Conservation (phyloP, 441 rosid genomes). For the Brassica balearica region DNA sequence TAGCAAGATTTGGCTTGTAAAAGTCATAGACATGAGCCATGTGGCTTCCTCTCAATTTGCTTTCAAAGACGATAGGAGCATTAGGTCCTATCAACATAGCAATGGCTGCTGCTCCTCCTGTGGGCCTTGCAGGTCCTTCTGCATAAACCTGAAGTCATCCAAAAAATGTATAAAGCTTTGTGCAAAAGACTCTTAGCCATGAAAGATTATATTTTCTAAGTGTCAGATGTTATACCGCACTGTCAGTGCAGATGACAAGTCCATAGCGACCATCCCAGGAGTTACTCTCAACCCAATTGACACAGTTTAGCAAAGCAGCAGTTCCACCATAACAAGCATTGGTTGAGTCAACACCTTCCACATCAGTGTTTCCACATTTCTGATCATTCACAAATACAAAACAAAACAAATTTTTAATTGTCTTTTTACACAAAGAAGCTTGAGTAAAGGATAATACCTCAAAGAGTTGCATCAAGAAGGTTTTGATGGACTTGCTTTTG, state of each 20-base stretch:
- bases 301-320: conserved; percentile 95
- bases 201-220: not conserved
- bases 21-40: conserved; percentile 99
- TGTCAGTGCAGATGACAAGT: conserved; percentile 94
- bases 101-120: conserved; percentile 99
- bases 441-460: conserved; percentile 62
- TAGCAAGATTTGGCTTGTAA: conserved; percentile 98
- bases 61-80: conserved; percentile 93
- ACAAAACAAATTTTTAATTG: not conserved
- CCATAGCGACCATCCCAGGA: conserved; percentile 99
- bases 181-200: not conserved
- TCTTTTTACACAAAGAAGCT: not conserved
- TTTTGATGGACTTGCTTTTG: conserved; percentile 98
- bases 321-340: conserved; percentile 99
- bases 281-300: conserved; percentile 97
- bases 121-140: conserved; percentile 99
- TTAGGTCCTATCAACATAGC: conserved; percentile 92
- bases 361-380: conserved; percentile 93
- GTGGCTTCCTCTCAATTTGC: conserved; percentile 91
- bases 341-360: conserved; percentile 97
- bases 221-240: conserved; percentile 72
- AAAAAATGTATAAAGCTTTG: not conserved
- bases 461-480: conserved; percentile 97
- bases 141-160: conserved; percentile 86
- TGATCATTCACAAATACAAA: conserved; percentile 50